Base-by-base conservation (phyloP, 768 basidiomycete species). In the Agaricus blazei region DNA sequence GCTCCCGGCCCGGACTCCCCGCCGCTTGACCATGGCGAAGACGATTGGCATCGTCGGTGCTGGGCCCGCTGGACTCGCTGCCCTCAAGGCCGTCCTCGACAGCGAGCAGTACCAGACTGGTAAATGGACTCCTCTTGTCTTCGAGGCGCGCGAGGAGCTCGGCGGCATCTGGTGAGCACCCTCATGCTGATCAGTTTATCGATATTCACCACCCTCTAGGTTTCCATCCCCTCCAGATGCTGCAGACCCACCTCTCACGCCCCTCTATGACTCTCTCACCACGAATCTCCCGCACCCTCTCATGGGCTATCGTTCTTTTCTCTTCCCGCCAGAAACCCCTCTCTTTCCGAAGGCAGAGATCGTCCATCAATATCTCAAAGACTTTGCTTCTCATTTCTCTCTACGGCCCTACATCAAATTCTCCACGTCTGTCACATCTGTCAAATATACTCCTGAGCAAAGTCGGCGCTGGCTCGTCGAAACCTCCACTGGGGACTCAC, bases 191-290 rank as follows among this genome's bases (percentile, higher is more conserved):
- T 37, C 19, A 19, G 19, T 19, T 19, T 12, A 51, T 19, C 19
- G 9, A 41, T 9, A 9, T 5, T 15, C 15, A 19, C 7, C 6
- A 6, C 19, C 14, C 37, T 50, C 41, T 54, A 83, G 86, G 88
- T 65, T 81, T 24, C 83, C 87, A 19, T 78, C 82, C 6, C 69
- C 61, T 23, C 46, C 75, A 36, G 76, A 42, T 11, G 43, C 79
- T 3, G 73, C 70, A 19, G 68, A 80, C 34, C 81, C 81, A 6
- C 87, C 88, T 1, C 63, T 77, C 31, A 86, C 88, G 1, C 82
- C 91, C 1, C 63, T 90, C 8, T 93, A 93, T 62, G 86, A 92
- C 62, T 85, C 86, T 0, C 72, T 93, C 11, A 87, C 85, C n/a
- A 86, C 90, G 1, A 93, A 93, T 61, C 65, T 93, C 4, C 88